These are phyloP conservation scores for Penicillium cataractarum DNA, from an alignment of 495 filamentous ascomycete species.

Conservation along the genomic window DNA sequence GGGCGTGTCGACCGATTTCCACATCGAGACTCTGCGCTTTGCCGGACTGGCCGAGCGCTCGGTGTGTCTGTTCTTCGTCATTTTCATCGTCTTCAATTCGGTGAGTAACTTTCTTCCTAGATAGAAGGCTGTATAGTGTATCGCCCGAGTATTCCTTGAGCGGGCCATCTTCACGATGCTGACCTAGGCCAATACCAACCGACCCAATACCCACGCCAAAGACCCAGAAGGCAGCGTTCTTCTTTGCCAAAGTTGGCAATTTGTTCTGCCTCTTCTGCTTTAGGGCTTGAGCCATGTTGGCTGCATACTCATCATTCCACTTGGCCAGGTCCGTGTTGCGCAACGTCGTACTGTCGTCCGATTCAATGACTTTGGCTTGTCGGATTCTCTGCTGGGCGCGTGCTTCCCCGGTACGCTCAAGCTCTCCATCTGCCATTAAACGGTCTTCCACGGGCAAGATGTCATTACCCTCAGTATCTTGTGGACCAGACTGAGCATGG, in stretches of 20 bases:
- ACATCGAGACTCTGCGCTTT: slow-evolving; percentile 49
- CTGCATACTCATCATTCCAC: slow-evolving; percentile 64
- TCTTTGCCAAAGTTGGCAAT: slow-evolving; percentile 48
- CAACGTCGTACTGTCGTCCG: slow-evolving; percentile 40
- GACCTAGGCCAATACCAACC: slow-evolving; percentile 55
- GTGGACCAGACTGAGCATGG: background rate
- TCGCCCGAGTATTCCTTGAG: slow-evolving; percentile 60
- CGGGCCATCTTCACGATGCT: slow-evolving; percentile 42
- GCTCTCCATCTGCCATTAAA: background rate
- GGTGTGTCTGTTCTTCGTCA: slow-evolving; percentile 41
- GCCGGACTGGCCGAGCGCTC: slow-evolving; percentile 46
- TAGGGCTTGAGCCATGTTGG: slow-evolving; percentile 52
- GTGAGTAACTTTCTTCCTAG: slow-evolving; percentile 43
- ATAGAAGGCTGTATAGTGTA: slow-evolving; percentile 50
- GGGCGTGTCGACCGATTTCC: slow-evolving; percentile 65
- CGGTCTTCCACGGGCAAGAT: background rate
- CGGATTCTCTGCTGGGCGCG: slow-evolving; percentile 4
- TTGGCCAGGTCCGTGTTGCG: slow-evolving; percentile 56
- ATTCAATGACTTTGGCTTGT: slow-evolving; percentile 23
- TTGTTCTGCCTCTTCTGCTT: slow-evolving; percentile 49
- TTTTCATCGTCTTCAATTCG: slow-evolving; percentile 39
- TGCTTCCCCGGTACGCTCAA: slow-evolving; percentile 2
- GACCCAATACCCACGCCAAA: slow-evolving; percentile 58
- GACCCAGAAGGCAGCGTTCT: slow-evolving; percentile 59
- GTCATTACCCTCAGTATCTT: background rate